A percentile compares a stretch with the other conserved stretches of the same genome.
Conservation (phyloP, 2,329 filamentous ascomycete genomes). For the Coniella lustricola region DNA sequence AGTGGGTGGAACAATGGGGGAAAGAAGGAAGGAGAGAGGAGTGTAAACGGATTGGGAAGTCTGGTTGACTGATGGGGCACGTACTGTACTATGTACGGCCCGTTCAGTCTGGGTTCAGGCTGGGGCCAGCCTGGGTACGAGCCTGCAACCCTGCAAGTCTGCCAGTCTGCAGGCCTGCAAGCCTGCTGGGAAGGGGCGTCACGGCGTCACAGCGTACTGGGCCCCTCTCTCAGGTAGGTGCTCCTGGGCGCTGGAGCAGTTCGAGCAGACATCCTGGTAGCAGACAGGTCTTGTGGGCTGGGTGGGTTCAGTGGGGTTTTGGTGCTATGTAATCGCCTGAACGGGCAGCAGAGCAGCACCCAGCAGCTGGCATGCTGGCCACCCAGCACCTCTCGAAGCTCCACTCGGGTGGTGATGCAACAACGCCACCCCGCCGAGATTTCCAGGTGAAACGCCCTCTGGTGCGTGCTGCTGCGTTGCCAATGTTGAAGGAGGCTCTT, state of each 20-base stretch:
- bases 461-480: background rate
- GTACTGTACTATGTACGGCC: background rate
- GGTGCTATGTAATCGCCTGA: too few relatives aligned
- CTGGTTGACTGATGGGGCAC: background rate
- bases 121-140: background rate
- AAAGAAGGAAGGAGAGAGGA: background rate
- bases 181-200: too few relatives aligned
- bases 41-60: background rate
- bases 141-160: too few relatives aligned
- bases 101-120: too few relatives aligned
- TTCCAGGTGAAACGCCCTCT: background rate
- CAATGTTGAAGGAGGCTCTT: background rate
- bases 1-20: background rate
- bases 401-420: background rate
- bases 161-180: too few relatives aligned
- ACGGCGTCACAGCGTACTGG: too few relatives aligned
- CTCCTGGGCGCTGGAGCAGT: too few relatives aligned
- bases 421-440: background rate
- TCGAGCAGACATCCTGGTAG: too few relatives aligned
- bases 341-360: too few relatives aligned
- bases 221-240: too few relatives aligned
- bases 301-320: too few relatives aligned
- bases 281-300: too few relatives aligned
- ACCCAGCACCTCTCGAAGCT: background rate
- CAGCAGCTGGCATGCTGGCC: background rate